Evolutionary conservation across 768 basidiomycete species (phyloP).

Genomic region (Suillus spraguei): DNA sequence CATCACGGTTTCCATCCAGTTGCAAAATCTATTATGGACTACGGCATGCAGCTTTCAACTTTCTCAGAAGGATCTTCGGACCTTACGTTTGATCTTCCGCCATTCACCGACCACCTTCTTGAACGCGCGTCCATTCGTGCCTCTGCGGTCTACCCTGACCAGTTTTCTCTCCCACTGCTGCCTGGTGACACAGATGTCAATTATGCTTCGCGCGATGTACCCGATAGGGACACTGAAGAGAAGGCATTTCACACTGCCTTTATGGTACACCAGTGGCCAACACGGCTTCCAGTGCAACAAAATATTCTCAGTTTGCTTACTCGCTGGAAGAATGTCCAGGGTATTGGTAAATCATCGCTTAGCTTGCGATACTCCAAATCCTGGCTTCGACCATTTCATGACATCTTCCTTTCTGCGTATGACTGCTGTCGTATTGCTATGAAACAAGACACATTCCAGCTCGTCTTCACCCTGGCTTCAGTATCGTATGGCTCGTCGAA

Average conservation of each 20-base stretch:
- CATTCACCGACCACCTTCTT: background rate
- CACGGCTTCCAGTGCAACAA: background rate
- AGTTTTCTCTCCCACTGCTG: background rate
- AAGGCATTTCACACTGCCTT: background rate
- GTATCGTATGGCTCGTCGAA: background rate
- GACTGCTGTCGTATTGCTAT: background rate
- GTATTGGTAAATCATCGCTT: background rate
- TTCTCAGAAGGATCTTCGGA: background rate
- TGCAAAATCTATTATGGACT: background rate
- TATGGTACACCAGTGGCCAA: background rate
- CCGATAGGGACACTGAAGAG: background rate
- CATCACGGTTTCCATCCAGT: background rate
- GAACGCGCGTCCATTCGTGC: constrained; percentile 7
- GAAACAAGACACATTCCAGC: background rate
- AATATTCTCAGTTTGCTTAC: background rate
- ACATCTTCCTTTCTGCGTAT: background rate
- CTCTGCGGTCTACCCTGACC: constrained; percentile 5
- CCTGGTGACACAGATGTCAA: background rate
- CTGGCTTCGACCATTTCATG: background rate
- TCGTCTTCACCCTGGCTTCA: background rate
- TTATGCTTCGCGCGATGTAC: background rate
- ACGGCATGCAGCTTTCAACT: background rate
- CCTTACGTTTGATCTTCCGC: background rate
- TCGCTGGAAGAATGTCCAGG: background rate
- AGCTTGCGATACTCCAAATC: background rate